phyloP scores from a whole-genome alignment of 2,329 filamentous ascomycete genomes.

The Ascocoryne sarcoides region DNA sequence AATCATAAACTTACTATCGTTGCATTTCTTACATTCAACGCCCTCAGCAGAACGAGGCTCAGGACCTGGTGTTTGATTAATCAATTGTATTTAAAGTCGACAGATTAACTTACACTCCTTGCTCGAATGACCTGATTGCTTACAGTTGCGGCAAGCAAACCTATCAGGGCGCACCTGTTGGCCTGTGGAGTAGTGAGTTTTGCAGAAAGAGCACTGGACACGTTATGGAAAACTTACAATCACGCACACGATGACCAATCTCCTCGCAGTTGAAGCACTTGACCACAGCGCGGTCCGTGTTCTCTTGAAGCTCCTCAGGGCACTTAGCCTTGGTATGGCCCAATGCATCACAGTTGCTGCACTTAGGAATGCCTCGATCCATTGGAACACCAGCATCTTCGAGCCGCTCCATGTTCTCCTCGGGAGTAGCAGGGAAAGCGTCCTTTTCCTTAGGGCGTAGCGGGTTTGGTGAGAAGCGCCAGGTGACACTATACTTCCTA shows the following conservation, averaged over 20 bases:
- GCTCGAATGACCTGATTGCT: constrained; percentile 29
- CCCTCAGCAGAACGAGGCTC: constrained; percentile 50
- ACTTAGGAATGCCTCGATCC: constrained; percentile 49
- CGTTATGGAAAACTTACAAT: constrained; percentile 44
- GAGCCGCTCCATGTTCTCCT: constrained; percentile 57
- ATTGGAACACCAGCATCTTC: constrained; percentile 56
- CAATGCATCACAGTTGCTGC: constrained; percentile 28
- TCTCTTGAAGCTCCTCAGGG: constrained; percentile 46
- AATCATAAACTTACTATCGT: constrained; percentile 24
- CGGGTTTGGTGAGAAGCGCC: constrained; percentile 51
- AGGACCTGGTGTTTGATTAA: constrained; percentile 16
- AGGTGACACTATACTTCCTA: constrained; percentile 55
- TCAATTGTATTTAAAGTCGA: neutral
- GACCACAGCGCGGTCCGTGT: constrained; percentile 36
- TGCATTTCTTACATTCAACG: constrained; percentile 30
- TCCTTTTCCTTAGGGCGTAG: constrained; percentile 49
- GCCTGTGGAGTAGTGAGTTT: constrained; percentile 29
- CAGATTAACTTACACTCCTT: constrained; percentile 26
- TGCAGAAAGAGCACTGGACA: no score
- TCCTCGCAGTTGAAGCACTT: constrained; percentile 58
- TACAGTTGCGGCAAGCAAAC: constrained; percentile 62
- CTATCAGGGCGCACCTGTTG: constrained; percentile 52
- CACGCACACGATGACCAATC: constrained; percentile 57
- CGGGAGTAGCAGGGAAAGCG: constrained; percentile 47
- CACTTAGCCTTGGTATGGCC: constrained; percentile 57